Conservation (phyloP, 495 filamentous ascomycete species). For the Aspergillus egyptiacus region DNA sequence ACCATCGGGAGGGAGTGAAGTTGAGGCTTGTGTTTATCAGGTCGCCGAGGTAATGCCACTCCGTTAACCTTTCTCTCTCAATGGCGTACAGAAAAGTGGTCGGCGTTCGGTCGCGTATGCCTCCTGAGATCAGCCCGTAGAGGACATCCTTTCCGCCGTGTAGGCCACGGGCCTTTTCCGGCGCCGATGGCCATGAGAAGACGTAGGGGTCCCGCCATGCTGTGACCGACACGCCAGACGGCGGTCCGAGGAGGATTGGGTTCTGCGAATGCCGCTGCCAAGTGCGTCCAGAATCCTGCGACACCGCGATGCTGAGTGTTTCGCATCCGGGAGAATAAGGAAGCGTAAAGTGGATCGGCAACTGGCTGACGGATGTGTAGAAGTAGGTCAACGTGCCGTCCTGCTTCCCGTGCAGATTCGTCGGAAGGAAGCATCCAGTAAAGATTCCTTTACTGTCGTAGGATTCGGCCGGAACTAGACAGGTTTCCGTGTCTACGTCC, state of each 20-base stretch:
- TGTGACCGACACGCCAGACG: conserved; percentile 42
- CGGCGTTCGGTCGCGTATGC: conserved; percentile 42
- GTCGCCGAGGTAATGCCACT: conserved; percentile 48
- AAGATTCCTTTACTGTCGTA: conserved; percentile 51
- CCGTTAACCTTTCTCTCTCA: conserved; percentile 36
- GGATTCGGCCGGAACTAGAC: conserved; percentile 30
- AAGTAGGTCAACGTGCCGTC: conserved; percentile 39
- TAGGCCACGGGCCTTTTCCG: neutral
- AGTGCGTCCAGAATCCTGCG: conserved; percentile 43
- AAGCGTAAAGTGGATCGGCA: conserved; percentile 46
- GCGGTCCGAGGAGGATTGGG: conserved; percentile 42
- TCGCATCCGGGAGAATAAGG: conserved; percentile 47
- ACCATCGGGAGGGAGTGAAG: conserved; percentile 38
- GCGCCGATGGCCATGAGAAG: conserved; percentile 36
- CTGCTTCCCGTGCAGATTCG: conserved; percentile 33
- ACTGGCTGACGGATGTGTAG: conserved; percentile 47
- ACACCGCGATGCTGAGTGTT: conserved; percentile 44
- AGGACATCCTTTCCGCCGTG: conserved; percentile 25
- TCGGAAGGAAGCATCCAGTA: conserved; percentile 44
- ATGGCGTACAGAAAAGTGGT: conserved; percentile 50
- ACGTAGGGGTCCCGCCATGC: conserved; percentile 53
- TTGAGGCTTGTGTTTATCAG: conserved; percentile 42
- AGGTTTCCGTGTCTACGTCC: conserved; percentile 30
- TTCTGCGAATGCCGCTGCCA: conserved; percentile 47
- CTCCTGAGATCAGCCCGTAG: conserved; percentile 45